These are phyloP conservation scores for Prunus armeniaca DNA, from an alignment of 306 rosid genomes.

Conservation along the genomic window DNA sequence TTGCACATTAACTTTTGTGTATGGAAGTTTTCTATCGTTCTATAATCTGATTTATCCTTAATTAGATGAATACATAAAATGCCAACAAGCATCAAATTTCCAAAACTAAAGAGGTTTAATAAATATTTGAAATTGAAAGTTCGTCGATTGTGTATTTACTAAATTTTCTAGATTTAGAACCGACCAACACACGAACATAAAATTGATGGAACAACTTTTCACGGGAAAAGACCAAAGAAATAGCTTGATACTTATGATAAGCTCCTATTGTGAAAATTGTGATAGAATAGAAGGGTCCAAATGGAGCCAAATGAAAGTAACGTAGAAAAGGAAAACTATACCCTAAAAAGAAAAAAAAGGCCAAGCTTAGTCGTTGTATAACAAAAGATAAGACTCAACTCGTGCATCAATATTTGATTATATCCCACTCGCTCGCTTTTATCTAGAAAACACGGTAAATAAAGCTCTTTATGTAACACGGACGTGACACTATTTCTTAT, in stretches of 20 bases:
- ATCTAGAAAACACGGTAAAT: not conserved
- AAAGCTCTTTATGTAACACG: conserved; percentile 13
- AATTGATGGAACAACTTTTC: not conserved
- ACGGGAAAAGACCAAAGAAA: not conserved
- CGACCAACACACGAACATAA: too few species aligned
- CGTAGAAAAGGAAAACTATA: not conserved
- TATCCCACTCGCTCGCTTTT: not conserved
- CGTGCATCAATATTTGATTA: not conserved
- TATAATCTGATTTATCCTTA: too few species aligned
- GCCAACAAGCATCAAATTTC: too few species aligned
- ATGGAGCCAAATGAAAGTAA: not conserved
- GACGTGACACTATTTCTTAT: not conserved
- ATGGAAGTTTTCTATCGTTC: too few species aligned
- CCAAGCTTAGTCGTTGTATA: not conserved
- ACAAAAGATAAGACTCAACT: not conserved
- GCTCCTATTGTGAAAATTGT: not conserved
- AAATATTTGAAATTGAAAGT: too few species aligned
- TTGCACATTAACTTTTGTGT: too few species aligned
- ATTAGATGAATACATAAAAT: too few species aligned
- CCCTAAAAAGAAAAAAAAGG: not conserved
- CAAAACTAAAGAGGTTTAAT: too few species aligned
- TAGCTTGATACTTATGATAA: too few species aligned
- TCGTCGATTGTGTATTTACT: too few species aligned
- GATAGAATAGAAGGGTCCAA: not conserved
- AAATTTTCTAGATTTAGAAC: too few species aligned